phyloP scores from a whole-genome alignment of 768 basidiomycete genomes.

The Lentinula sp. region DNA sequence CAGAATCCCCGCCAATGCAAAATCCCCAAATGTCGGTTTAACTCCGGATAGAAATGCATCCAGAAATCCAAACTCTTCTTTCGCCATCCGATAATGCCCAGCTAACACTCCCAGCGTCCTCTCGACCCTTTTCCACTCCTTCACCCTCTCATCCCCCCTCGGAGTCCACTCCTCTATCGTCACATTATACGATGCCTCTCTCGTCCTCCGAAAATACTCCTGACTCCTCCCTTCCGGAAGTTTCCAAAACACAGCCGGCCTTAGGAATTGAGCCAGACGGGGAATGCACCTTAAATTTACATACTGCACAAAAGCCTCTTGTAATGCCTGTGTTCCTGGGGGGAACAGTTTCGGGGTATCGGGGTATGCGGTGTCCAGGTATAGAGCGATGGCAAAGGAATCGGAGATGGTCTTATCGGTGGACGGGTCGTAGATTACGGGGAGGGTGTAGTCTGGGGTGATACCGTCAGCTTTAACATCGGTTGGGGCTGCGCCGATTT shows the following conservation, averaged over 20 bases:
- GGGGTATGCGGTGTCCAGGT: constrained; percentile 35
- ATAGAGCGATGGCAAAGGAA: constrained; percentile 32
- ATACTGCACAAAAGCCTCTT: constrained; percentile 7
- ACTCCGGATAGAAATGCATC: constrained; percentile 21
- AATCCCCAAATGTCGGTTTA: constrained; percentile 22
- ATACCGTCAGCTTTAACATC: constrained; percentile 18
- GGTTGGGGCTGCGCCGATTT: constrained; percentile 26
- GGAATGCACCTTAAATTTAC: background rate
- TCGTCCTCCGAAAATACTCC: constrained; percentile 28
- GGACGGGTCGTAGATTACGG: constrained; percentile 31
- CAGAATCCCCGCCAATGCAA: constrained; percentile 19
- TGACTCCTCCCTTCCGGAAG: constrained; percentile 24
- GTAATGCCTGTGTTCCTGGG: constrained; percentile 14
- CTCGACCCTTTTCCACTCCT: constrained; percentile 21
- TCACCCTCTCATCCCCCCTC: constrained; percentile 17
- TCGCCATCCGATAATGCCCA: constrained; percentile 9
- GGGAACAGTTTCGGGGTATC: constrained; percentile 27
- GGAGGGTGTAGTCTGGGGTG: constrained; percentile 29
- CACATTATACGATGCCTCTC: constrained; percentile 20
- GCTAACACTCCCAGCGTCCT: constrained; percentile 16
- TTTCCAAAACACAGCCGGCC: constrained; percentile 12
- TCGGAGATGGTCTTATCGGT: constrained; percentile 27
- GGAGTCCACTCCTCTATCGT: constrained; percentile 26
- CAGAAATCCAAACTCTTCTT: constrained; percentile 10
- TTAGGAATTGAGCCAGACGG: constrained; percentile 11